Evolutionary conservation across 257 asterid genomes (phyloP).

Genomic region (Solanum paucissectum): DNA sequence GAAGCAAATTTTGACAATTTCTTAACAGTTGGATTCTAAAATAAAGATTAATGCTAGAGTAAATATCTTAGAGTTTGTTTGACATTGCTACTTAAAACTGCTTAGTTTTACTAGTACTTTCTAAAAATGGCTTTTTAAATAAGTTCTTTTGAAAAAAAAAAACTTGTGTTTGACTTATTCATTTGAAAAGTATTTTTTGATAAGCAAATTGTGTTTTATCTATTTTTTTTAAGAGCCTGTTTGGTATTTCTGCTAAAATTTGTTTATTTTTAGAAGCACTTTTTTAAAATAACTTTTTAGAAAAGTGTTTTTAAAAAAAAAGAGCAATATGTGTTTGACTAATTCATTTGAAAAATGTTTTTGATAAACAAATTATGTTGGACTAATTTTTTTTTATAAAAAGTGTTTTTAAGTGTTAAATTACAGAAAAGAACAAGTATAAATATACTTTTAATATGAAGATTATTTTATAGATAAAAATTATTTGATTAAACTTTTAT

Average conservation of each 20-base stretch:
- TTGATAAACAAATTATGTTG: background rate
- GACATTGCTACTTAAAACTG: background rate
- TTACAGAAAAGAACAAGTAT: too few species aligned
- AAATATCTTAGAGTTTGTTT: background rate
- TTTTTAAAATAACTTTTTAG: background rate
- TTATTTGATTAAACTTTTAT: too few species aligned
- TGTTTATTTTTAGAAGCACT: background rate
- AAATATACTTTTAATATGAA: background rate
- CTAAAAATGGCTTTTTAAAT: too few species aligned
- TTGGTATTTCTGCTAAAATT: background rate
- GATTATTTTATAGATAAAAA: background rate
- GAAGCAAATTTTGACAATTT: background rate
- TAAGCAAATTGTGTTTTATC: too few species aligned
- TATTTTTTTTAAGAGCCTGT: background rate
- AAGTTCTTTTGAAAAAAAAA: background rate
- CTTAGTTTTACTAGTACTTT: background rate
- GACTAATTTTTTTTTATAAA: background rate
- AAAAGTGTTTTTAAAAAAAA: accelerated
- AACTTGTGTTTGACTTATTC: background rate
- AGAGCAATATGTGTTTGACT: background rate
- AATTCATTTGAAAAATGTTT: too few species aligned
- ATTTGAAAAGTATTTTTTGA: background rate
- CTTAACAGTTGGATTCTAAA: background rate
- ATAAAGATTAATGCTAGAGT: background rate
- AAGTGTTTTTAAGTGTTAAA: background rate